Base-by-base conservation (phyloP, 2,329 filamentous ascomycete genomes). In the Colletotrichum lini region DNA sequence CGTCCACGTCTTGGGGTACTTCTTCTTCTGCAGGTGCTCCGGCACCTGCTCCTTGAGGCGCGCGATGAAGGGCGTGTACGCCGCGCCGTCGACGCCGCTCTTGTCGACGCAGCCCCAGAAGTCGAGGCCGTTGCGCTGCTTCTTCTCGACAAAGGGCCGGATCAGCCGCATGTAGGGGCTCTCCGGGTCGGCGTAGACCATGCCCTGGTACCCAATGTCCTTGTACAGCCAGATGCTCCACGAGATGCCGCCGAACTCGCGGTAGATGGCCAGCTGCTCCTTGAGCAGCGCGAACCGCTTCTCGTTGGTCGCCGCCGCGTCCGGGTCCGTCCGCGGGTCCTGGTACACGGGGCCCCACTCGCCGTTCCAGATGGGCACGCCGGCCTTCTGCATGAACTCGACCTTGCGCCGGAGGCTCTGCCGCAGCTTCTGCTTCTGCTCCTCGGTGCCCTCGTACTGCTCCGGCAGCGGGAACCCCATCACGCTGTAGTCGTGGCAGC, bases 151-250 rank as follows among this genome's bases (percentile, higher is more conserved):
- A 65, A 90, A 89, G 0, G 84, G 82, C 21, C 81, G 75, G 52
- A 90, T 83, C 2, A 85, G 83, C 26, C 81, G 81, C 77, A 88
- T 88, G 79, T 87, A 89, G 2, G 81, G 74, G 9, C 82, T 84
- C 13, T 84, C 77, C 0, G 85, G 84, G 44, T 81, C 80, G 0
- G 85, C 80, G 71, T 87, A 85, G 0, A 87, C 80, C 87, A 90
- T 88, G 7, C 87, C 88, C 76, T 89, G 87, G 54, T 86, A 82
- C 0, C 87, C 86, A 49, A 89, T 84, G 69, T 90, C 87, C 76
- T 89, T 90, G 78, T 88, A 89, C 0, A 88, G 78, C 87, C 88
- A 90, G 75, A 91, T 91, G 16, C 81, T 86, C 90, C 89, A 91
- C 56, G 84, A 85, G 4, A 85, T 83, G 9, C 82, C 82, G 0